Conservation (phyloP, 768 basidiomycete species). For the Mycena maculata region DNA sequence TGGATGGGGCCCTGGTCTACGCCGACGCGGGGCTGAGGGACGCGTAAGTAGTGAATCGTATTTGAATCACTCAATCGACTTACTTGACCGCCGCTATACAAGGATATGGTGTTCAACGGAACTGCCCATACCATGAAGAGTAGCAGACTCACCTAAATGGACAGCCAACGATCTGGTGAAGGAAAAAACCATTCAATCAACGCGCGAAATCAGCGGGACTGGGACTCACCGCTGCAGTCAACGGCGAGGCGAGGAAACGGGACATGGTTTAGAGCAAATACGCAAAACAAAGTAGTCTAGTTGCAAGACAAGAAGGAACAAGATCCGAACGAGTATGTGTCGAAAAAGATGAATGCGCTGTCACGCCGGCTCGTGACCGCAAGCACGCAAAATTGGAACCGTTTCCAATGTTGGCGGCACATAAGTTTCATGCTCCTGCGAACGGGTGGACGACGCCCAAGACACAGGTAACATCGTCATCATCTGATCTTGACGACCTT, state of each 20-base stretch:
- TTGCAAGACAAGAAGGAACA: background rate
- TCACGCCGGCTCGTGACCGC: conserved; percentile 8
- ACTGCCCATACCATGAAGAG: background rate
- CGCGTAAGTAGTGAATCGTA: conserved; percentile 25
- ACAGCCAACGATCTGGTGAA: conserved; percentile 89
- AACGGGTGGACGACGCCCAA: no score
- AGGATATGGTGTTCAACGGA: conserved; percentile 20
- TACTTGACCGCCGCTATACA: conserved; percentile 73
- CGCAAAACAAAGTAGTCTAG: background rate
- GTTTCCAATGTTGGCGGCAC: no score
- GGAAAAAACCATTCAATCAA: conserved; percentile 19
- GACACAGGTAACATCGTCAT: no score
- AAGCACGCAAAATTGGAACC: background rate
- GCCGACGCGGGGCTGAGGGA: conserved; percentile 73
- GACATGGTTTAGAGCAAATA: conserved; percentile 33
- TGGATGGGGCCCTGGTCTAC: conserved; percentile 91
- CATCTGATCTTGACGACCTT: no score
- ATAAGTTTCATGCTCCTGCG: no score
- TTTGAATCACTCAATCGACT: conserved; percentile 35
- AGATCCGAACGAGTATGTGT: conserved; percentile 8
- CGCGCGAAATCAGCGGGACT: conserved; percentile 1
- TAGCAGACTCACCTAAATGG: conserved; percentile 84
- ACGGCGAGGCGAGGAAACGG: conserved; percentile 72
- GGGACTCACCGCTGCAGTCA: conserved; percentile 80
- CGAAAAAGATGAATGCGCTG: background rate